Evolutionary conservation across 495 filamentous ascomycete genomes (phyloP).

Genomic region (Lichenothelia convexa): DNA sequence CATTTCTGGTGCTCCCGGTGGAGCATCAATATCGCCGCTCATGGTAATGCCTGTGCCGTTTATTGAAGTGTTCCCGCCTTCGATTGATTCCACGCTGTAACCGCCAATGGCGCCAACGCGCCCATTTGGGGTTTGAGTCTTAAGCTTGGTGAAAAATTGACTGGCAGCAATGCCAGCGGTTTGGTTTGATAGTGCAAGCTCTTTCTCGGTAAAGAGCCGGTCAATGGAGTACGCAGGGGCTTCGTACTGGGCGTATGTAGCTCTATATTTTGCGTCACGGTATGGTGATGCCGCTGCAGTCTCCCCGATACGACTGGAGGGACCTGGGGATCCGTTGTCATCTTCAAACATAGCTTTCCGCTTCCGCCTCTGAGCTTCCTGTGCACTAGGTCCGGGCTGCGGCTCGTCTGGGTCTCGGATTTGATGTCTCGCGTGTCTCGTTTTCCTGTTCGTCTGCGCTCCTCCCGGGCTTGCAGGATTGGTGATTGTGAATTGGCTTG

Average conservation of each 20-base stretch:
- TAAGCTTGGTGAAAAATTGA: constrained; percentile 20
- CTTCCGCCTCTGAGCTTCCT: constrained; percentile 42
- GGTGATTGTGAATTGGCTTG: constrained; percentile 70
- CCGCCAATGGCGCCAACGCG: no score
- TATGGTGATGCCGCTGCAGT: constrained; percentile 33
- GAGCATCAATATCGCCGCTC: no score
- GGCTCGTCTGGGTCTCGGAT: constrained; percentile 59
- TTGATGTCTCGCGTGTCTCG: constrained; percentile 41
- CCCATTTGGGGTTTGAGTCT: constrained; percentile 11
- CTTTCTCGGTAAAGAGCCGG: constrained; percentile 85
- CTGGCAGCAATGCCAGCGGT: constrained; percentile 21
- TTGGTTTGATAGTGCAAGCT: constrained; percentile 45
- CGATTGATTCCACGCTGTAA: no score
- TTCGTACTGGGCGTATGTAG: constrained; percentile 32
- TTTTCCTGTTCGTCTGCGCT: constrained; percentile 63
- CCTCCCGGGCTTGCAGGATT: constrained; percentile 56
- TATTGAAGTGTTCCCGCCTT: no score
- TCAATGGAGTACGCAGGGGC: constrained; percentile 51
- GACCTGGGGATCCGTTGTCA: constrained; percentile 32
- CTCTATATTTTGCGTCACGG: constrained; percentile 33
- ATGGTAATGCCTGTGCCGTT: no score
- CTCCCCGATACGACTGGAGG: constrained; percentile 28
- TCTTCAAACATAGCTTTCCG: constrained; percentile 59
- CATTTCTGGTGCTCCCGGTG: no score
- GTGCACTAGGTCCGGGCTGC: constrained; percentile 36